Evolutionary conservation across 345 rosid species (phyloP).

Genomic region (Trapa bicornis): DNA sequence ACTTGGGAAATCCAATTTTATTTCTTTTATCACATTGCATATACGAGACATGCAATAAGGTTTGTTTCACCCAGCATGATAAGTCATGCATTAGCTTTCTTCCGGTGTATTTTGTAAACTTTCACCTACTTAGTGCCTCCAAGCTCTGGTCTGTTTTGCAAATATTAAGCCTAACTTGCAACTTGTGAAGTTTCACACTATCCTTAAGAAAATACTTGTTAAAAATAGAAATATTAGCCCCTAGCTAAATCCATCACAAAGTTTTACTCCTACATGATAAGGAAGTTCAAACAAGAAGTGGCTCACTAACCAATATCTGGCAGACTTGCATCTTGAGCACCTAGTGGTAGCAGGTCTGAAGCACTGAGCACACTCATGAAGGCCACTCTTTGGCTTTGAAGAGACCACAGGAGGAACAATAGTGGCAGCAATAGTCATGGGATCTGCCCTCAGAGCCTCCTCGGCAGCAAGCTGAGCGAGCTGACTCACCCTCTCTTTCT

Average conservation of each 20-base stretch:
- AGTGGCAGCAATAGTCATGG: constrained; percentile 24
- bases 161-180: background rate
- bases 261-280: background rate
- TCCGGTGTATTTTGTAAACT: background rate
- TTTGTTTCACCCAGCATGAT: background rate
- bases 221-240: background rate
- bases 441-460: constrained; percentile 57
- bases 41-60: background rate
- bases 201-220: background rate
- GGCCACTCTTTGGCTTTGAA: constrained; percentile 23
- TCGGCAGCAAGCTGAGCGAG: constrained; percentile 71
- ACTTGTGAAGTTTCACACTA: background rate
- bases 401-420: constrained; percentile 7
- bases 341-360: constrained; percentile 62
- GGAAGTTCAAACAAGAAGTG: background rate
- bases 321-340: constrained; percentile 79
- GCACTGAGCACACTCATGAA: constrained; percentile 62
- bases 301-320: constrained; percentile 59
- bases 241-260: background rate
- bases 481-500: constrained; percentile 42
- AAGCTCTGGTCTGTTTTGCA: background rate
- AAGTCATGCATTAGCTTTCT: background rate
- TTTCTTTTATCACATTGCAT: background rate
- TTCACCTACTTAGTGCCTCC: background rate
- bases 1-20: background rate